A percentile compares a stretch with the other conserved stretches of the same genome.
phyloP scores from a whole-genome alignment of 305 asterid species.

The Solanum chacoense region DNA sequence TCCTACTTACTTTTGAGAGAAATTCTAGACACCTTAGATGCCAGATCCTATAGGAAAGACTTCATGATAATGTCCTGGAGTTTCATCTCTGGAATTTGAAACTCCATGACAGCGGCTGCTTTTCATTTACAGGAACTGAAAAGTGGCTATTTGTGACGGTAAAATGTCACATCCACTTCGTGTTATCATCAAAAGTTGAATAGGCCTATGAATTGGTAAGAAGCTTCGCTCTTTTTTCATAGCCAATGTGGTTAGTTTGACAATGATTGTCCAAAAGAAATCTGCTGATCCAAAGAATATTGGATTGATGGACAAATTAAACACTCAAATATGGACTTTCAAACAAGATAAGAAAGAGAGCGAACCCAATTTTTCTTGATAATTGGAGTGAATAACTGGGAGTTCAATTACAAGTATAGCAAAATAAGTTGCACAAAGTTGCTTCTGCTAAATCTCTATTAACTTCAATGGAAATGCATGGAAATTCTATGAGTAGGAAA shows the following conservation, averaged over 20 bases:
- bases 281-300: not conserved
- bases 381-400: not conserved
- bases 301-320: not conserved
- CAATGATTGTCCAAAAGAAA: not conserved
- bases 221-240: not conserved
- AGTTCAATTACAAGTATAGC: not conserved
- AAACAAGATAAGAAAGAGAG: not conserved
- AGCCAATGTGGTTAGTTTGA: not conserved
- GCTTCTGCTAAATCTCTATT: not conserved
- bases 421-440: not conserved
- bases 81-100: not conserved
- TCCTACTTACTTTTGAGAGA: not conserved
- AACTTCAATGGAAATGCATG: not conserved
- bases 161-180: not conserved
- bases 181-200: not conserved
- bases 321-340: not conserved
- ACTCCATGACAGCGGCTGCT: not conserved
- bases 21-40: not conserved
- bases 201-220: not conserved
- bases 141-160: not conserved
- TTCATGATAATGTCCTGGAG: not conserved
- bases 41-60: not conserved
- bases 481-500: not conserved
- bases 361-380: not conserved
- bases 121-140: not conserved